A percentile compares a stretch with the other conserved stretches of the same genome.
phyloP scores from a whole-genome alignment of 257 asterid genomes.

The Thymus quinquecostatus region DNA sequence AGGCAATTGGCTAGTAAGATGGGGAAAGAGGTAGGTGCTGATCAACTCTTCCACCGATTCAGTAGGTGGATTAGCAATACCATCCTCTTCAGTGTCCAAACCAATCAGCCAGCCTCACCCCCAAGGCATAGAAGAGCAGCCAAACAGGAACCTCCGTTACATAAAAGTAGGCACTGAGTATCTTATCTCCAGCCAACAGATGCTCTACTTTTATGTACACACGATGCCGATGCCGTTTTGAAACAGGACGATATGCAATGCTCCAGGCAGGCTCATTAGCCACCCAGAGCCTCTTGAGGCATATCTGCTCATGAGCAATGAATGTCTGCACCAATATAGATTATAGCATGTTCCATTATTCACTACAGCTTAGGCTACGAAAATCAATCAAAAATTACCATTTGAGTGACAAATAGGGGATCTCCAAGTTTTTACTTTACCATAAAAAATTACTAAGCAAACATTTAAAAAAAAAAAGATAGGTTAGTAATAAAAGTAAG shows the following conservation, averaged over 20 bases:
- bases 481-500: not conserved
- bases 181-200: constrained; percentile 58
- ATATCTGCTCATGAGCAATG: constrained; percentile 91
- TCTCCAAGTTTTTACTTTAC: constrained; percentile 4
- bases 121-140: constrained; percentile 84
- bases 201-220: constrained; percentile 62
- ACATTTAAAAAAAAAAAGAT: too few species aligned
- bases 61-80: constrained; percentile 68
- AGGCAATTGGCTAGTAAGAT: constrained; percentile 61
- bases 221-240: constrained; percentile 46
- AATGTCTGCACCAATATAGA: constrained; percentile 68
- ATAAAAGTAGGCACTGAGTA: constrained; percentile 63
- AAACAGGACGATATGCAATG: constrained; percentile 59
- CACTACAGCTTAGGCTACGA: constrained; percentile 11
- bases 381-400: constrained; percentile 1
- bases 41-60: constrained; percentile 79
- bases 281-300: constrained; percentile 80
- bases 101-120: constrained; percentile 60
- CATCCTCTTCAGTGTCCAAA: constrained; percentile 47
- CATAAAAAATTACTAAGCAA: not conserved
- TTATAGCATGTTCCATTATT: constrained; percentile 8
- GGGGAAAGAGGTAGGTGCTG: constrained; percentile 61
- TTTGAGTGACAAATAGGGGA: not conserved
- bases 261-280: constrained; percentile 65
- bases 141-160: constrained; percentile 78